Evolutionary conservation across 2,329 filamentous ascomycete genomes (phyloP).

Genomic region (Colletotrichum higginsianum): DNA sequence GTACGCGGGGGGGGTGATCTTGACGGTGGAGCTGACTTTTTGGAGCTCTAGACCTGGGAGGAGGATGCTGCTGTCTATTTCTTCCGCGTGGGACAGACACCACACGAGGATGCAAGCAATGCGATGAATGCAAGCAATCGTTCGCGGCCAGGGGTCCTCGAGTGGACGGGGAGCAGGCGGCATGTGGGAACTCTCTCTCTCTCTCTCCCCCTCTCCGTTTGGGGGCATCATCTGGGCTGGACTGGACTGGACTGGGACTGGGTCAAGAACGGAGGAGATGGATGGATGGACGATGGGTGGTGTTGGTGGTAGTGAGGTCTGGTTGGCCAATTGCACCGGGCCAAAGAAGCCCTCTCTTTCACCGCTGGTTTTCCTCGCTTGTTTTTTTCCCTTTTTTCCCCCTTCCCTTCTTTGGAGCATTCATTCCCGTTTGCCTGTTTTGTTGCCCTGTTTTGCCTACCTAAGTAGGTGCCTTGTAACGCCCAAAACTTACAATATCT

Average conservation of each 20-base stretch:
- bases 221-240: background rate
- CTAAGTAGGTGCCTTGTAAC: background rate
- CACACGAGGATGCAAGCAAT: slow-evolving; percentile 7
- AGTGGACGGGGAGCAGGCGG: slow-evolving; percentile 36
- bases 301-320: background rate
- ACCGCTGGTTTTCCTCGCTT: slow-evolving; percentile 12
- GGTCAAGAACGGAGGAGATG: background rate
- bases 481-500: background rate
- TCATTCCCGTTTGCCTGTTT: too few relatives aligned
- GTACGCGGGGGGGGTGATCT: background rate
- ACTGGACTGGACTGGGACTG: background rate
- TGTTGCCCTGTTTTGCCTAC: background rate
- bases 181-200: slow-evolving; percentile 20
- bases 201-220: background rate
- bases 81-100: background rate
- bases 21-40: background rate
- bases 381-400: background rate
- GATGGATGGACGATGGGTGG: background rate
- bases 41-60: too few relatives aligned
- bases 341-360: background rate
- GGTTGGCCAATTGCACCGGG: slow-evolving; percentile 4
- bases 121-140: slow-evolving; percentile 12
- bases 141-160: background rate
- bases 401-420: too few relatives aligned
- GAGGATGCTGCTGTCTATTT: background rate